phyloP scores from a whole-genome alignment of 495 filamentous ascomycete genomes.

The Aspergillus biplanus region DNA sequence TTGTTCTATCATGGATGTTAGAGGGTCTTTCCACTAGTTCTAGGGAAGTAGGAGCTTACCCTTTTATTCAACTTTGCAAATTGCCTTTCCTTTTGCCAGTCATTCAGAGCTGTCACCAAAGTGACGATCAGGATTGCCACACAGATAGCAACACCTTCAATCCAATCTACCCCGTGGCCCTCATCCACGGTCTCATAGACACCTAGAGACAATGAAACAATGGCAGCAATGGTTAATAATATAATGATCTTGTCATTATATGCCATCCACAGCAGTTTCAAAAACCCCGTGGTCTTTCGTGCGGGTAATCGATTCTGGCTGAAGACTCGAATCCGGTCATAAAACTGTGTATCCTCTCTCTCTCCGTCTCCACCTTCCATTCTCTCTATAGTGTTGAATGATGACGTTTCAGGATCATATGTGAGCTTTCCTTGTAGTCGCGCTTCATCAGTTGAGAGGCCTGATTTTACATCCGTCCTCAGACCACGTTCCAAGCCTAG shows the following conservation, averaged over 20 bases:
- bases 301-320: slow-evolving; percentile 73
- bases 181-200: slow-evolving; percentile 63
- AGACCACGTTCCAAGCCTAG: slow-evolving; percentile 69
- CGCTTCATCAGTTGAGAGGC: slow-evolving; percentile 70
- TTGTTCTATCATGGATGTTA: slow-evolving; percentile 57
- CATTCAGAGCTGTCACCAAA: slow-evolving; percentile 72
- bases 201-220: slow-evolving; percentile 72
- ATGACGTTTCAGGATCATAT: slow-evolving; percentile 61
- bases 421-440: slow-evolving; percentile 57
- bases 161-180: slow-evolving; percentile 67
- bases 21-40: not conserved
- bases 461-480: slow-evolving; percentile 63
- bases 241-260: slow-evolving; percentile 88
- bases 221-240: slow-evolving; percentile 70
- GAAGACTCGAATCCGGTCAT: slow-evolving; percentile 72
- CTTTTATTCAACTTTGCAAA: slow-evolving; percentile 79
- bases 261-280: slow-evolving; percentile 79
- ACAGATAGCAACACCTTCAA: slow-evolving; percentile 79
- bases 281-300: slow-evolving; percentile 73
- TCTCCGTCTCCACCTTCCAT: slow-evolving; percentile 7
- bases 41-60: slow-evolving; percentile 30
- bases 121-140: slow-evolving; percentile 78
- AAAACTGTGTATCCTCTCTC: slow-evolving; percentile 45
- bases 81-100: slow-evolving; percentile 79
- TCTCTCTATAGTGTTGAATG: slow-evolving; percentile 23